Base-by-base conservation (phyloP, 768 basidiomycete species). In the Amanita phalloides region DNA sequence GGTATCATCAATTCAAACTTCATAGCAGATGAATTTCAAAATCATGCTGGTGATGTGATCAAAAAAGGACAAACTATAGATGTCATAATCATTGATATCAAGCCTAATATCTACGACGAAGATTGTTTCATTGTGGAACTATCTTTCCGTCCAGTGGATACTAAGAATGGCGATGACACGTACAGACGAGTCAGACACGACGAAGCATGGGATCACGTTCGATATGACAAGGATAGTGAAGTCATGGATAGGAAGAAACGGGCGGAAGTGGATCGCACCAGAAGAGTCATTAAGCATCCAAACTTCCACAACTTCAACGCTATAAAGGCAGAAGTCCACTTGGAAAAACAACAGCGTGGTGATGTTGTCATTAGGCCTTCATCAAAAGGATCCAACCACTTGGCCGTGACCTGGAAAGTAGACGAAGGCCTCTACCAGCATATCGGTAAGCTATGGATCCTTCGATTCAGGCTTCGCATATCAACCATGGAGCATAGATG, bases 391-490 rank as follows among this genome's bases (percentile, higher is more conserved):
- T 70, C 76, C 35, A 80, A 96, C 59, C 96, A 98, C 68, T 74
- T 99, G 35, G 95, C 95, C 41, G 87, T 99, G 8, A 99, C 96
- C 0, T 99, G 96, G 96, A 99, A 98, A 69, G 93, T 99, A 2
- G 95, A 94, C 56, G 87, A 96, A 53, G 89, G 84, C 54, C 71
- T 99, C 25, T 98, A 89, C 66, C 96, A 98, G 62, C 96, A 99
- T 62, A 88, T 99, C 53, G 93, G 93, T 92, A 43, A 50, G 39
- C 11, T n/a, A 14, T 7, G 25, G 10, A 17, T 23, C 25, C 8
- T 10, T 37, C 6, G 0, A 17, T 21, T 14, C 36, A 38, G 33
- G 23, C 20, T 17, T 14, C 39, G 11, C 21, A 11, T 61, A 47
- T 85, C 61, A 32, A 26, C 43, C 13, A 6, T 38, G 13, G 38